phyloP scores from a whole-genome alignment of 1,284 basidiomycete species.

The Moesziomyces globuligerus region DNA sequence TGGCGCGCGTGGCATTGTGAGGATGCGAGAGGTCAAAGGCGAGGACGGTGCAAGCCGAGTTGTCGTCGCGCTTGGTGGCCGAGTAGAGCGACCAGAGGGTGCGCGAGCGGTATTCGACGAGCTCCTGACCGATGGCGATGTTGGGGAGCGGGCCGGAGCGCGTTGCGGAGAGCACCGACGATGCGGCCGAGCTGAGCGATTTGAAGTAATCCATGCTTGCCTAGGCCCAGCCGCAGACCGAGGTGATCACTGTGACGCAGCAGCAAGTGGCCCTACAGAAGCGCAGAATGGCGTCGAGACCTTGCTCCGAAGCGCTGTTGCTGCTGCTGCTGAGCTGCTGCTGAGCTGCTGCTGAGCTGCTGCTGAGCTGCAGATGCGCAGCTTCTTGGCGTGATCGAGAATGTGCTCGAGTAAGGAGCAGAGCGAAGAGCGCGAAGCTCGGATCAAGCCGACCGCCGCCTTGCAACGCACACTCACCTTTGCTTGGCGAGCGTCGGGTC shows the following conservation, averaged over 20 bases:
- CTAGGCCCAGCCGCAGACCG: neutral
- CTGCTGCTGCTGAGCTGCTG: neutral
- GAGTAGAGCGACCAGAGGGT: conserved; percentile 88
- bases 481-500: too few relatives aligned
- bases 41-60: conserved; percentile 68
- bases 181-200: conserved; percentile 83
- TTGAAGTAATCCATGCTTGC: conserved; percentile 82
- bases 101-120: conserved; percentile 75
- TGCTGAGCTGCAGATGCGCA: too few relatives aligned
- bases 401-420: neutral
- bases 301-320: neutral
- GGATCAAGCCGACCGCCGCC: too few relatives aligned
- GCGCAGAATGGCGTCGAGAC: too few relatives aligned
- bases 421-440: neutral
- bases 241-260: neutral
- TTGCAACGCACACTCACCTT: too few relatives aligned
- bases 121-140: conserved; percentile 83
- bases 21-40: conserved; percentile 56
- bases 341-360: neutral
- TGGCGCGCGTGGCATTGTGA: conserved; percentile 43
- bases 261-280: too few relatives aligned
- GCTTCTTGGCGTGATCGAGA: too few relatives aligned
- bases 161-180: conserved; percentile 80
- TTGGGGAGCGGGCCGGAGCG: conserved; percentile 87
- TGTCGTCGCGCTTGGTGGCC: conserved; percentile 85